phyloP scores from a whole-genome alignment of 2,329 filamentous ascomycete species.

The Phyllosticta citribraziliensis region DNA sequence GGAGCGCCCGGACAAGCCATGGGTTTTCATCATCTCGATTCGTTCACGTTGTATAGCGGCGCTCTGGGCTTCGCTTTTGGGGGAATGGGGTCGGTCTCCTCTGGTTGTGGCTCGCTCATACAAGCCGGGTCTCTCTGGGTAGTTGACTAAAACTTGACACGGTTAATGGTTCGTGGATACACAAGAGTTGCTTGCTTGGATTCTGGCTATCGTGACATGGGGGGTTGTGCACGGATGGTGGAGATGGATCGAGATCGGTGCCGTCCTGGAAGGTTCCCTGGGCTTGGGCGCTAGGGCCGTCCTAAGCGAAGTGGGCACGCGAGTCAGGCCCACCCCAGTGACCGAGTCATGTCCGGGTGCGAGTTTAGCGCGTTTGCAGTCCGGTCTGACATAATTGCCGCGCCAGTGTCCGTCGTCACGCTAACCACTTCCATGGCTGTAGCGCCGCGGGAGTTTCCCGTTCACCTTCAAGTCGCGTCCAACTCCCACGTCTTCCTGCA shows the following conservation, averaged over 20 bases:
- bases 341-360: not conserved
- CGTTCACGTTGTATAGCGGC: slow-evolving; percentile 3
- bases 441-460: slow-evolving; percentile 5
- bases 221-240: not conserved
- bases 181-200: slow-evolving; percentile 3
- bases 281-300: too few species aligned
- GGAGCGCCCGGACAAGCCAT: not conserved
- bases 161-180: slow-evolving; percentile 6
- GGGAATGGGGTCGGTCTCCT: slow-evolving; percentile 1
- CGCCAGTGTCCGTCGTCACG: not conserved
- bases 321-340: not conserved
- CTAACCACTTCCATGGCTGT: slow-evolving; percentile 1
- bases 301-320: not conserved
- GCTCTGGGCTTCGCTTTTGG: not conserved
- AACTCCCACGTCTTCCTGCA: not conserved
- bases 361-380: slow-evolving; percentile 5
- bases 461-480: slow-evolving; percentile 6
- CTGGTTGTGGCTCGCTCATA: slow-evolving; percentile 4
- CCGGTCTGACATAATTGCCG: slow-evolving; percentile 6
- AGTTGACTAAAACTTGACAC: slow-evolving; percentile 1
- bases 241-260: not conserved
- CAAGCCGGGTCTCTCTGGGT: slow-evolving; percentile 1
- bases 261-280: too few species aligned
- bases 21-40: not conserved
- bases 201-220: not conserved